Conservation (phyloP, 2,329 filamentous ascomycete genomes). For the Colletotrichum cordylinicola region DNA sequence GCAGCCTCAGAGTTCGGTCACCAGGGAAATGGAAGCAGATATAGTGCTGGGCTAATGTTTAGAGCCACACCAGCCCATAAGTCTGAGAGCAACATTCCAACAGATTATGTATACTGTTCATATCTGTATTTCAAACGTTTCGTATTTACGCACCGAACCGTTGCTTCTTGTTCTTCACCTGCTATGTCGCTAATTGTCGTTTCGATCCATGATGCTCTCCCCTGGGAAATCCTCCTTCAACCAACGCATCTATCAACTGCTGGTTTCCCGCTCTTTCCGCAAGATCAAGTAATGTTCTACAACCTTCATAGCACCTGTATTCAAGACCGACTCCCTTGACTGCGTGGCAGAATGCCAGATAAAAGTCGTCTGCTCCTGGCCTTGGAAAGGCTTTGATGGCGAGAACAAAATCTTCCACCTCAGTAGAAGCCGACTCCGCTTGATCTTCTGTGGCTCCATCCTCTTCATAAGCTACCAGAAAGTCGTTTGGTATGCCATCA, state of each 20-base stretch:
- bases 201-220: background rate
- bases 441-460: background rate
- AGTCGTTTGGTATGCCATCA: background rate
- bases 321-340: background rate
- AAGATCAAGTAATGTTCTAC: background rate
- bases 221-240: background rate
- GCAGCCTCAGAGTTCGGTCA: too few species aligned
- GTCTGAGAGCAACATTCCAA: too few species aligned
- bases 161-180: too few species aligned
- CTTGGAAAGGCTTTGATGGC: background rate
- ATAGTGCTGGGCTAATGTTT: too few species aligned
- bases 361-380: background rate
- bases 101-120: too few species aligned
- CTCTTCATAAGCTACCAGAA: background rate
- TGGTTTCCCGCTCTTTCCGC: background rate
- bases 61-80: too few species aligned
- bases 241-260: background rate
- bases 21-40: too few species aligned
- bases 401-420: accelerated
- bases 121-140: too few species aligned
- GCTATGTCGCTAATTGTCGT: too few species aligned
- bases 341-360: background rate
- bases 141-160: too few species aligned
- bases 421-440: background rate
- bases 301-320: background rate